Base-by-base conservation (phyloP, 352 stramenopile species). In the Globisporangium apiculatum region DNA sequence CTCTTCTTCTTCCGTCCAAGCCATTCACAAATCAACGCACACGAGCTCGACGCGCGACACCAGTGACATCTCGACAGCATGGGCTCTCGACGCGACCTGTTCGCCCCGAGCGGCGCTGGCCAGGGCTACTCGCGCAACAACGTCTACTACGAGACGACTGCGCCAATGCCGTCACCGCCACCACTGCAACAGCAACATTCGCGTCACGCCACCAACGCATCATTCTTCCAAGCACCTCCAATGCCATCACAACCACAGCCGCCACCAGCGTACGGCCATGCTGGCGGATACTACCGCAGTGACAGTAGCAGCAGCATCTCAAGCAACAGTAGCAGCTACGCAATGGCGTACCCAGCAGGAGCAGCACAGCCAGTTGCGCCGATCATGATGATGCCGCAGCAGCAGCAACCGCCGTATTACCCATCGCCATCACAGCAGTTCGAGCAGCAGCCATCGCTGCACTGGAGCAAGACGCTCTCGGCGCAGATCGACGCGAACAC, bases 381-480 rank as follows among this genome's bases (percentile, higher is more conserved):
- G 38, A 11, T 42, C 14, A 43, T 51, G 53, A 38, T 36, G n/a
- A 18, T 31, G 12, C 10, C 14, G 12, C 53, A 36, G 7, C 36
- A 55, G 36, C 24, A 55, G 36, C 50, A 54, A 7, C 37, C 55
- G 10, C 52, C 36, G 11, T 35, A 24, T 17, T 40, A 50, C 11
- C 53, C 14, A 17, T 42, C 50, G 7, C 46, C 38, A 5, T 14
- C 18, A 10, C 55, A 60, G 11, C 36, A 53, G 8, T 35, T 12
- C 38, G 38, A 12, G 38, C 11, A 11, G 38, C 38, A 11, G 7
- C 5, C 38, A 11, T 3, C 38, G 11, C 7, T 11, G 38, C 38
- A 42, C 11, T 63, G 57, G 57, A 63, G 24, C 57, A 63, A 58
- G 57, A 50, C 52, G 57, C 58, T 72, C 14, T 65, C 76, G 46